A percentile compares a stretch with the other conserved stretches of the same genome.
phyloP scores from a whole-genome alignment of 352 stramenopile species.

The Pythium periplocum region DNA sequence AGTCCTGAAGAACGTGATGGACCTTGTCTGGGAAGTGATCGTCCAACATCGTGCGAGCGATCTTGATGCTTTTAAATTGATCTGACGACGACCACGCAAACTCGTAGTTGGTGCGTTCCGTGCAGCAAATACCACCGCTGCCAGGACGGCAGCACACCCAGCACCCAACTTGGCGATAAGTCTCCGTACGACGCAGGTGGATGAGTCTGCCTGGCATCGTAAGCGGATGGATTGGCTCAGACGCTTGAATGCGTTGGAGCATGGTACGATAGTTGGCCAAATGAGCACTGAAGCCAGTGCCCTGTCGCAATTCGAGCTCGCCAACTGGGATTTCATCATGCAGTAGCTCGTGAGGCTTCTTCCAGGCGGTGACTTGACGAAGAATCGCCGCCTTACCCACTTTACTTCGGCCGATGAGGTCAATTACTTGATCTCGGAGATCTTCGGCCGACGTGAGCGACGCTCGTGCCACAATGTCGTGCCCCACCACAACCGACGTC shows the following conservation, averaged over 20 bases:
- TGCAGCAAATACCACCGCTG: conserved; percentile 75
- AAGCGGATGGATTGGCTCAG: conserved; percentile 74
- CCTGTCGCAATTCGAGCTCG: conserved; percentile 1
- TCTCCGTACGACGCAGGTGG: conserved; percentile 62
- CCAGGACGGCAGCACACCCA: conserved; percentile 82
- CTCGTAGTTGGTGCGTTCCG: conserved; percentile 75
- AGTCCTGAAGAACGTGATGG: conserved; percentile 81
- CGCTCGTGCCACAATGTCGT: conserved; percentile 81
- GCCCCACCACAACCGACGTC: conserved; percentile 71
- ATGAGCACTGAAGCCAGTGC: conserved; percentile 47
- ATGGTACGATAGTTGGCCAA: conserved; percentile 81
- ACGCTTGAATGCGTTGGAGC: conserved; percentile 75
- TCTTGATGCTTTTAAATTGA: conserved; percentile 69
- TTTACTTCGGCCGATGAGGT: conserved; percentile 82
- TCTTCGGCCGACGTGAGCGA: conserved; percentile 72
- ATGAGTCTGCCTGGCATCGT: conserved; percentile 74
- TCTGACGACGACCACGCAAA: conserved; percentile 58
- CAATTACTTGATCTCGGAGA: conserved; percentile 76
- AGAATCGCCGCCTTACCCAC: conserved; percentile 81
- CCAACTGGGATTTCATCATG: conserved; percentile 26
- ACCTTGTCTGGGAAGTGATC: conserved; percentile 88
- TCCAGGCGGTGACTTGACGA: conserved; percentile 74
- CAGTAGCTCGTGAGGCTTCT: conserved; percentile 69
- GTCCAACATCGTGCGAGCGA: conserved; percentile 82
- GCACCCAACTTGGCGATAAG: conserved; percentile 34